Evolutionary conservation across 129 eudicot species (phyloP).

Genomic region (Heracleum sosnowskyi): DNA sequence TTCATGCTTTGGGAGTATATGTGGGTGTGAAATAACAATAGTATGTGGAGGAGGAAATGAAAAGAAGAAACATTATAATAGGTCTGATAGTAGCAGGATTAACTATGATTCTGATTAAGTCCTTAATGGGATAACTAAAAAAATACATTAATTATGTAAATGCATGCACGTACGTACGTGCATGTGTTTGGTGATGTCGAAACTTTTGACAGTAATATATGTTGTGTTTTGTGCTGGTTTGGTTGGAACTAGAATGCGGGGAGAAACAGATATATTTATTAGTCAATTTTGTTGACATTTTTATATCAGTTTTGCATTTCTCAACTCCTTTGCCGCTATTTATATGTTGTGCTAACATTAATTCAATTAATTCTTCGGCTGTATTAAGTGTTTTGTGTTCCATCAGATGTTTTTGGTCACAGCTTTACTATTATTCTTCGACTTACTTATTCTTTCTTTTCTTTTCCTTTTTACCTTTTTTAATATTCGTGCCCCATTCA

Average conservation of each 20-base stretch:
- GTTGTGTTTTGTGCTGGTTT: background rate
- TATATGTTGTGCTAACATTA: background rate
- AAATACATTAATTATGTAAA: background rate
- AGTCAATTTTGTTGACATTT: constrained; percentile 3
- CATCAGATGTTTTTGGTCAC: background rate
- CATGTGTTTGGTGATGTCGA: background rate
- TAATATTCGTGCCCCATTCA: no score
- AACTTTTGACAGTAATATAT: background rate
- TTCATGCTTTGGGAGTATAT: constrained; percentile 12
- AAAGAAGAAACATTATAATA: background rate
- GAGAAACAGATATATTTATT: background rate
- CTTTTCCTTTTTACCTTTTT: no score
- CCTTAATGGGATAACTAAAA: background rate
- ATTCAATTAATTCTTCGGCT: background rate
- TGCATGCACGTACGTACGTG: background rate
- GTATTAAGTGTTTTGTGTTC: background rate
- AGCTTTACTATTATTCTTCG: no score
- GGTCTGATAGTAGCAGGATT: constrained; percentile 3
- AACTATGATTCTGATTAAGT: background rate
- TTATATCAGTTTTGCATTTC: background rate
- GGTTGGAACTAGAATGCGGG: background rate
- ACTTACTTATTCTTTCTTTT: no score
- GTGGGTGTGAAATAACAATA: constrained; percentile 12
- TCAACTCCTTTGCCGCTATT: background rate
- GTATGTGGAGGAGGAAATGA: constrained; percentile 1